Percentiles rank a stretch among this genome's conserved stretches.
phyloP scores from a whole-genome alignment of 768 basidiomycete genomes.

The Cystobasidium onofrii region DNA sequence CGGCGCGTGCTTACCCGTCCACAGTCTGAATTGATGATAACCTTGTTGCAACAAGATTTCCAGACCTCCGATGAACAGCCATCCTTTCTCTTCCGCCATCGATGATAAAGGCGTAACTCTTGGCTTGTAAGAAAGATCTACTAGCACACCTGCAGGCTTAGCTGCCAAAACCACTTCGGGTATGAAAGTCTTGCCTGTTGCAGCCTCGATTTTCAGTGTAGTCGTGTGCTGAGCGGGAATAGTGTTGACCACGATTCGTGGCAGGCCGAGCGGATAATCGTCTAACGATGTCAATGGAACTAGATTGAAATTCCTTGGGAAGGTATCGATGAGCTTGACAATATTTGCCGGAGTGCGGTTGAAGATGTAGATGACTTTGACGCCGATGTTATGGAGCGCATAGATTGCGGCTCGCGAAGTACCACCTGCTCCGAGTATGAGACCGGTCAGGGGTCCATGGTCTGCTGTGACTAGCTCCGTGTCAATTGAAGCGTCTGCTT shows the following conservation, averaged over 20 bases:
- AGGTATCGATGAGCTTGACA: constrained; percentile 57
- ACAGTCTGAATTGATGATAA: constrained; percentile 59
- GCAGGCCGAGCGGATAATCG: constrained; percentile 46
- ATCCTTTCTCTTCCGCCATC: constrained; percentile 56
- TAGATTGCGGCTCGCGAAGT: constrained; percentile 91
- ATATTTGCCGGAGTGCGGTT: constrained; percentile 77
- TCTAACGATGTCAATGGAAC: constrained; percentile 56
- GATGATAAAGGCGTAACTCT: constrained; percentile 68
- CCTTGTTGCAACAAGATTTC: constrained; percentile 84
- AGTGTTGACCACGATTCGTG: constrained; percentile 75
- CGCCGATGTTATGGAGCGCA: constrained; percentile 64
- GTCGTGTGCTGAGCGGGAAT: constrained; percentile 64
- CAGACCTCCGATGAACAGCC: constrained; percentile 68
- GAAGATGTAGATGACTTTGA: constrained; percentile 67
- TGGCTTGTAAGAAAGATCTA: constrained; percentile 94
- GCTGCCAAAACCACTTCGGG: constrained; percentile 56
- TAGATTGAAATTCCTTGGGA: constrained; percentile 59
- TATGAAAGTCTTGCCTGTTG: constrained; percentile 45
- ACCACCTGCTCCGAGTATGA: constrained; percentile 92
- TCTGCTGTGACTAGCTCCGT: constrained; percentile 5
- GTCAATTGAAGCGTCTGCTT: not conserved
- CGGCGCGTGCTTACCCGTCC: constrained; percentile 40
- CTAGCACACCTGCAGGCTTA: constrained; percentile 59
- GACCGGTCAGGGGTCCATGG: constrained; percentile 50
- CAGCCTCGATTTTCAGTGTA: constrained; percentile 35